These are phyloP conservation scores for Cordyceps cicadae DNA, from an alignment of 2,329 filamentous ascomycete genomes.

Conservation along the genomic window DNA sequence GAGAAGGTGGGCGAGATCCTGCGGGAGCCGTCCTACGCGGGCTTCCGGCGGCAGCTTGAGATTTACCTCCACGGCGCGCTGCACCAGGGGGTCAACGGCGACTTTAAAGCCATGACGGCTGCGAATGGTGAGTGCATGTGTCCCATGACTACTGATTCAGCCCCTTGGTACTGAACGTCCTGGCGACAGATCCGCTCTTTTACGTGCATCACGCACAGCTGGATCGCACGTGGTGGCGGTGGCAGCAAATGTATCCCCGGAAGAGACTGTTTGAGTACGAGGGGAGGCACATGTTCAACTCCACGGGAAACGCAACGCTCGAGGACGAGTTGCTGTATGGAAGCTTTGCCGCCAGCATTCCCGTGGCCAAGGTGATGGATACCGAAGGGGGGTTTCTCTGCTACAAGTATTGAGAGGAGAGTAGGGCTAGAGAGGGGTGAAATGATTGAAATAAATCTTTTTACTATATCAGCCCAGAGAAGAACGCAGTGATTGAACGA, in stretches of 20 bases:
- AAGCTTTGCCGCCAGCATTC: neutral
- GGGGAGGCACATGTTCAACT: slow-evolving; percentile 12
- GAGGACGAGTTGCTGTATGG: slow-evolving; percentile 7
- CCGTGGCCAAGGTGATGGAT: slow-evolving; percentile 5
- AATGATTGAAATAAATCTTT: neutral
- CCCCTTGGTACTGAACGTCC: too few species aligned
- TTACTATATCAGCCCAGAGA: neutral
- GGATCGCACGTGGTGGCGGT: slow-evolving; percentile 13
- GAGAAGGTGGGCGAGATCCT: slow-evolving; percentile 5
- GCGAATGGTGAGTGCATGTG: too few species aligned
- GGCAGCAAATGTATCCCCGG: slow-evolving; percentile 6
- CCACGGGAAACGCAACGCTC: neutral
- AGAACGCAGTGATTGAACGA: neutral
- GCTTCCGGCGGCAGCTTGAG: slow-evolving; percentile 6
- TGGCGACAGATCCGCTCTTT: slow-evolving; percentile 10
- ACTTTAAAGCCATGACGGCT: slow-evolving; percentile 12
- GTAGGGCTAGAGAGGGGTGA: neutral
- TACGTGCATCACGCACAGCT: slow-evolving; percentile 12
- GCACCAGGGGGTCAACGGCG: slow-evolving; percentile 11
- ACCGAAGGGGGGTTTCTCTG: slow-evolving; percentile 7
- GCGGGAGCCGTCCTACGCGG: neutral
- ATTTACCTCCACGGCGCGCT: slow-evolving; percentile 11
- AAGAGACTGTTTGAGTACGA: neutral
- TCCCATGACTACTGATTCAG: too few species aligned
- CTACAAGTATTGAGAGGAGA: neutral